Evolutionary conservation across 2,329 filamentous ascomycete species (phyloP).

Genomic region (Colletotrichum graminicola): DNA sequence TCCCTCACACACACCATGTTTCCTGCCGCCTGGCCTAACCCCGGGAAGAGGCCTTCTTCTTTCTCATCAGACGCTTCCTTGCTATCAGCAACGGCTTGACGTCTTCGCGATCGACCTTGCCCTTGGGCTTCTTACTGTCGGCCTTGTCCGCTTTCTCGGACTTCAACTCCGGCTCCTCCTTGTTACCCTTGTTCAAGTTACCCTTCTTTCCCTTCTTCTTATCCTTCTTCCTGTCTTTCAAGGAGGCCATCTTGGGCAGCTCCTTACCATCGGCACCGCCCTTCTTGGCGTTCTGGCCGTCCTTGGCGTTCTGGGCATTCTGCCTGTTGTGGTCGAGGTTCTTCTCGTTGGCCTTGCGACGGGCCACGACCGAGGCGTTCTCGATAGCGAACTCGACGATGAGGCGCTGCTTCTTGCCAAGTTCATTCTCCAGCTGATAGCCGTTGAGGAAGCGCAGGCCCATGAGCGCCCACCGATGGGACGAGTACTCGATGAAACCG

Average conservation of each 20-base stretch:
- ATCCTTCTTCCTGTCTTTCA: constrained; percentile 51
- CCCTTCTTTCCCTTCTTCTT: constrained; percentile 48
- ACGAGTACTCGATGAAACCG: constrained; percentile 96
- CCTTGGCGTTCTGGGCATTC: constrained; percentile 44
- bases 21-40: constrained; percentile 43
- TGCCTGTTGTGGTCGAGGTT: constrained; percentile 45
- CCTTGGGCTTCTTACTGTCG: constrained; percentile 26
- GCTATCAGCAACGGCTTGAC: constrained; percentile 83
- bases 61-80: constrained; percentile 84
- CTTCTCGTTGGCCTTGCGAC: constrained; percentile 64
- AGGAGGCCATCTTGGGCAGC: constrained; percentile 49
- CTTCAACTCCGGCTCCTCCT: constrained; percentile 50
- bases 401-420: constrained; percentile 86
- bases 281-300: constrained; percentile 47
- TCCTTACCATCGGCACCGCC: constrained; percentile 49
- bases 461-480: constrained; percentile 94
- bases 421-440: constrained; percentile 67
- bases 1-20: not conserved
- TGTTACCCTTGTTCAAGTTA: constrained; percentile 50
- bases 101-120: constrained; percentile 48
- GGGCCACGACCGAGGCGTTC: constrained; percentile 93
- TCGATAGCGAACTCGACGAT: constrained; percentile 99
- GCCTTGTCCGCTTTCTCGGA: constrained; percentile 37
- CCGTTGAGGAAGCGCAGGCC: constrained; percentile 94
- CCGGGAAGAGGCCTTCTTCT: constrained; percentile 68